These are phyloP conservation scores for Huntiella savannae DNA, from an alignment of 2,329 filamentous ascomycete genomes.

Conservation along the genomic window DNA sequence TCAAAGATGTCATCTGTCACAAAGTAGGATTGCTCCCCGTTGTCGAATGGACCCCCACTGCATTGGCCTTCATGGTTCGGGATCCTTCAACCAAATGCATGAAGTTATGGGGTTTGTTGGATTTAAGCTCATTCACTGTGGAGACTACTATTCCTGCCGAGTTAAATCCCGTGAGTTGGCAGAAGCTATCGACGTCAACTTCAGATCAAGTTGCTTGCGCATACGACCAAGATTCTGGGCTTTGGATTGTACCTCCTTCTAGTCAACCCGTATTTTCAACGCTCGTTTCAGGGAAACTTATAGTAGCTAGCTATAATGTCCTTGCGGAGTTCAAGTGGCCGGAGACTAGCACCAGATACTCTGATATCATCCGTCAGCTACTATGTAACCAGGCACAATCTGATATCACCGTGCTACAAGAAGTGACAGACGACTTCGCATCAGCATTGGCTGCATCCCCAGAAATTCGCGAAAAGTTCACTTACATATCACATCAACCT, in stretches of 20 bases:
- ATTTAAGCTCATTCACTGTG: conserved; percentile 15
- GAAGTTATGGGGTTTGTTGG: conserved; percentile 35
- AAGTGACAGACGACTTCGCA: conserved; percentile 46
- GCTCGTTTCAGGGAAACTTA: conserved; percentile 12
- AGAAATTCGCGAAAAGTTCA: conserved; percentile 28
- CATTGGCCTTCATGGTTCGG: conserved; percentile 34
- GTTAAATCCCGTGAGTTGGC: not conserved
- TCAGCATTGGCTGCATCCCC: conserved; percentile 30
- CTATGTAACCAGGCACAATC: conserved; percentile 23
- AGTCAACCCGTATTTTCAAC: no score
- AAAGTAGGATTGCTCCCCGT: conserved; percentile 31
- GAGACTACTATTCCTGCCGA: not conserved
- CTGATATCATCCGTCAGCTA: conserved; percentile 25
- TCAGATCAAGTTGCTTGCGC: no score
- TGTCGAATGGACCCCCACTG: conserved; percentile 27
- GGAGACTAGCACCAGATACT: conserved; percentile 23
- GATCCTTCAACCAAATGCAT: conserved; percentile 24
- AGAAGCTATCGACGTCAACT: no score
- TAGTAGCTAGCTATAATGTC: conserved; percentile 34
- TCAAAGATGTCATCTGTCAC: conserved; percentile 31
- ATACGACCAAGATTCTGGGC: no score
- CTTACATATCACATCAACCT: conserved; percentile 37
- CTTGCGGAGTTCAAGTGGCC: conserved; percentile 31
- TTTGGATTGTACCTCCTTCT: no score
- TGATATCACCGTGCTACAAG: conserved; percentile 36